Evolutionary conservation across 106 monocot genomes (phyloP).

Genomic region (Dendrobium officinale): DNA sequence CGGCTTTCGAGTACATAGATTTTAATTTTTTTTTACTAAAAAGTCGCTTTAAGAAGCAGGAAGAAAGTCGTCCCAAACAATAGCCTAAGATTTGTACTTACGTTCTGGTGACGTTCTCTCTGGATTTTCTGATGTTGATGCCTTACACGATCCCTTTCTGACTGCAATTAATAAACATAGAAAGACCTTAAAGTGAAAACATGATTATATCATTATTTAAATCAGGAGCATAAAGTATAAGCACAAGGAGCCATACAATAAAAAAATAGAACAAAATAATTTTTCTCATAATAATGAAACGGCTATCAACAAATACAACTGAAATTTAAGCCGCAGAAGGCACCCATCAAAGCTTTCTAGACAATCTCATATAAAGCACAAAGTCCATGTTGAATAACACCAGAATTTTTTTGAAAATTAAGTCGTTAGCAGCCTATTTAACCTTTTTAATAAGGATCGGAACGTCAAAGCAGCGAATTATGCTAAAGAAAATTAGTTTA

Average conservation of each 20-base stretch:
- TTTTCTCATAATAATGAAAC: neutral
- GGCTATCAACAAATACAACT: neutral
- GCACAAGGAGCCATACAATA: too few relatives aligned
- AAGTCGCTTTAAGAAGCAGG: too few relatives aligned
- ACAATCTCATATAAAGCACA: neutral
- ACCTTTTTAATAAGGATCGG: too few relatives aligned
- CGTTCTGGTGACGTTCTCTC: slow-evolving; percentile 57
- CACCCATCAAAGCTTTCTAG: neutral
- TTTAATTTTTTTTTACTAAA: too few relatives aligned
- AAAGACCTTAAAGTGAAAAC: slow-evolving; percentile 1
- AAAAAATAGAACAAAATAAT: neutral
- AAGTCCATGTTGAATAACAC: neutral
- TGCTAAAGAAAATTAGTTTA: neutral
- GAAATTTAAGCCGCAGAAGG: neutral
- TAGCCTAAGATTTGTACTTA: slow-evolving; percentile 14
- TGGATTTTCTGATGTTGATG: slow-evolving; percentile 62
- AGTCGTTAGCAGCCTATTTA: neutral
- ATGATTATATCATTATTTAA: neutral
- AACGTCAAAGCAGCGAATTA: too few relatives aligned
- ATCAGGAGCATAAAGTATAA: neutral
- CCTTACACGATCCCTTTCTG: slow-evolving; percentile 58
- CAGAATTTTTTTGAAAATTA: neutral
- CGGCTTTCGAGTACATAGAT: too few relatives aligned
- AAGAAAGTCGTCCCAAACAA: too few relatives aligned
- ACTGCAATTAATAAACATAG: slow-evolving; percentile 27